Base-by-base conservation (phyloP, 768 basidiomycete species). In the Kwoniella shandongensis region DNA sequence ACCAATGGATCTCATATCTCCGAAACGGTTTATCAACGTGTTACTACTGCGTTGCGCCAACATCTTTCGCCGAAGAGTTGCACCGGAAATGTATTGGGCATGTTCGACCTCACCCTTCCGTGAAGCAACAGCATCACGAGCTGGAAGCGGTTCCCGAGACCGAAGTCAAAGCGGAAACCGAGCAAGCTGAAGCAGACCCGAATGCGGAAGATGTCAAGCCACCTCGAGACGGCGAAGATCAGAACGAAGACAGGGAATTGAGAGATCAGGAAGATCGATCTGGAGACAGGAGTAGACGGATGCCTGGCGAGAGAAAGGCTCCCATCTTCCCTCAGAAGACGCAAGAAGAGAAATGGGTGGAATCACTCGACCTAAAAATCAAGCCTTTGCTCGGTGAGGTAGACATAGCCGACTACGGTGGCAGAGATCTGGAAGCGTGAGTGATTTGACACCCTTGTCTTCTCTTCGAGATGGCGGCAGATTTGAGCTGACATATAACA, bases 11-110 rank as follows among this genome's bases (percentile, higher is more conserved):
- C 77, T 86, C 88, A 49, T 98, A 96, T 79, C 80, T 99, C 73
- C 89, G 96, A 66, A 83, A 85, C 75, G 93, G 89, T 32, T 59
- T 76, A 5, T 65, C 72, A 13, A 76, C 73, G 26, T 76, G 96
- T 84, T 99, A 94, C 79, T 99, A 99, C 80, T 99, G 96, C 82
- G 86, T 88, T 69, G 86, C 90, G 74, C 84, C 89, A 66, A 88
- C 86, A 76, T 88, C 94, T 79, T 91, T 91, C 80, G 79, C 88
- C 77, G 96, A 99, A 79, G 91, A 96, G 81, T 82, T 99, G 70
- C 87, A 91, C 78, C 85, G 91, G 75, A 91, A 91, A 80, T 97
- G 94, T 82, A 80, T 96, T 68, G 86, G 86, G 80, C 96, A 99
- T 79, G 81, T 88, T 63, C 84, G 94, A 41, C 58, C 65, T 6